Base-by-base conservation (phyloP, 2,329 filamentous ascomycete genomes). In the Zymoseptoria brevis region DNA sequence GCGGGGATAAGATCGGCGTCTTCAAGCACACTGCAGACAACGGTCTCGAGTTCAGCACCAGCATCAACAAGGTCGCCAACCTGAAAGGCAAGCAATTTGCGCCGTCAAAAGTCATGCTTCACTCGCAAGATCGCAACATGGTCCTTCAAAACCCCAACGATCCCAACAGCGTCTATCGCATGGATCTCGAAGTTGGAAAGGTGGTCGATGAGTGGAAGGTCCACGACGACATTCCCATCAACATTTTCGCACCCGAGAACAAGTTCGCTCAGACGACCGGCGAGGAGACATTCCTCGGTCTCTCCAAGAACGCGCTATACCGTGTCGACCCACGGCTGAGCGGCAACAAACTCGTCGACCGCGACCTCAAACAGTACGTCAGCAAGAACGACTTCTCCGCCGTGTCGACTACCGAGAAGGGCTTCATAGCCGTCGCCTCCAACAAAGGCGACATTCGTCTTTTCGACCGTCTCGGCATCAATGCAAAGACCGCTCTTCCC, bases 151-250 rank as follows among this genome's bases (percentile, higher is more conserved):
- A 95, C 67, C 80, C 74, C 24, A 77, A 86, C 55, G 88, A 97
- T 65, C 90, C 93, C 1, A 93, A 96, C 77, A 91, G 90, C 55
- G 82, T 99, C 1, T 99, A 92, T 74, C 89, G 90, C 52, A 97
- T 99, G 94, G 94, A 99, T 76, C 81, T 99, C 51, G 93, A 99
- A 74, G 95, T 95, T 67, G 94, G 94, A 66, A 97, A 96, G 77
- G 89, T 99, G 41, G 91, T 97, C 1, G 94, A 99, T 70, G 94
- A 99, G 75, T 99, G 94, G 94, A 96, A 96, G 68, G 83, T 99
- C 13, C 93, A 99, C 71, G 93, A 99, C 63, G 90, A 97, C 72
- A 96, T 99, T 57, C 87, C 90, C 0, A 89, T 97, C 62, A 86
- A 89, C 57, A 94, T 87, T 8, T 97, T 97, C 75, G 90, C 90